Evolutionary conservation across 2,329 filamentous ascomycete species (phyloP).

Genomic region (Aspergillus latus): DNA sequence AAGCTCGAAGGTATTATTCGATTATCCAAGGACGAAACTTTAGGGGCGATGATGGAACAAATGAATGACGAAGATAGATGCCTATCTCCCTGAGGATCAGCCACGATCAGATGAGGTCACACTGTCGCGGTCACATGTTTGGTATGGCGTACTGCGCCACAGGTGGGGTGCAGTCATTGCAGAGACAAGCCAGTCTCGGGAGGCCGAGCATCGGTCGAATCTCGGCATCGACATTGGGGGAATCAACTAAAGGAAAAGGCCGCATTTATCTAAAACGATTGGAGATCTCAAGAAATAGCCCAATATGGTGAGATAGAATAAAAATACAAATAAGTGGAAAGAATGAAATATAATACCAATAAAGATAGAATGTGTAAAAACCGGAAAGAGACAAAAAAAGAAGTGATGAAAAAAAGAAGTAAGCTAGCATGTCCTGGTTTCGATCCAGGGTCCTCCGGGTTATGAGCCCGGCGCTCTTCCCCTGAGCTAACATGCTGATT

Average conservation of each 20-base stretch:
- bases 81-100: not conserved
- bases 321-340: no score
- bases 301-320: no score
- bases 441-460: constrained; percentile 38
- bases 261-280: no score
- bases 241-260: no score
- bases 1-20: not conserved
- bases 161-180: not conserved
- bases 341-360: no score
- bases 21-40: not conserved
- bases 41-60: not conserved
- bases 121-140: not conserved
- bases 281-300: no score
- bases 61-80: not conserved
- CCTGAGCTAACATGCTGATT: constrained; percentile 44
- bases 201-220: not conserved
- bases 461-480: constrained; percentile 51
- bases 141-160: not conserved
- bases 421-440: constrained; percentile 23
- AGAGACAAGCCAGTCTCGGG: not conserved
- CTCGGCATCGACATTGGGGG: not conserved
- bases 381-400: no score
- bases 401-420: no score
- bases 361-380: no score
- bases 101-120: constrained; percentile 5